These are phyloP conservation scores for Calocybe cyanea DNA, from an alignment of 768 basidiomycete genomes.

Conservation along the genomic window DNA sequence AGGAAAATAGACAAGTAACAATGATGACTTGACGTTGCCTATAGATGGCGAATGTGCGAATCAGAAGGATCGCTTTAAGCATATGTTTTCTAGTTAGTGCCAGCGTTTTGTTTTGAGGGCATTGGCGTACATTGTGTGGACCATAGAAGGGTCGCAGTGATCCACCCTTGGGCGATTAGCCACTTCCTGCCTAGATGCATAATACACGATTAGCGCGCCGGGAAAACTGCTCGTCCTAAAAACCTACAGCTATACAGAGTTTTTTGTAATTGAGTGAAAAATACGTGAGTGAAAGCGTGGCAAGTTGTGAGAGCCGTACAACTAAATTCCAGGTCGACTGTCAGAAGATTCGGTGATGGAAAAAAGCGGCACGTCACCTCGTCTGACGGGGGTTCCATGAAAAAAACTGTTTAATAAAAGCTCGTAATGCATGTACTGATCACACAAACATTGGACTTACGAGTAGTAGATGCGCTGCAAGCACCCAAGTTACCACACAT, in stretches of 20 bases:
- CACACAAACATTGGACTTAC: too few species aligned
- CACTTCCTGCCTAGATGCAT: slow-evolving; percentile 17
- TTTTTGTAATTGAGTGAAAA: too few species aligned
- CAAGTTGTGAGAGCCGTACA: too few species aligned
- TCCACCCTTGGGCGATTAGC: slow-evolving; percentile 19
- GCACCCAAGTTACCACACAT: not conserved
- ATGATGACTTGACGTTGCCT: slow-evolving; percentile 10
- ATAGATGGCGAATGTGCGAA: slow-evolving; percentile 24
- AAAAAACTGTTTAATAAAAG: slow-evolving; percentile 8
- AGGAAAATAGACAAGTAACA: slow-evolving; percentile 6
- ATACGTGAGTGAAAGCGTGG: too few species aligned
- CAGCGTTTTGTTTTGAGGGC: too few species aligned
- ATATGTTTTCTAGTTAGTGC: too few species aligned
- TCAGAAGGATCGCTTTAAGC: slow-evolving; percentile 19
- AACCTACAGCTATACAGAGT: too few species aligned
- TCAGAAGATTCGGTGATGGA: too few species aligned
- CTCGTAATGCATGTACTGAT: too few species aligned
- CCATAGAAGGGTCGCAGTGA: slow-evolving; percentile 21
- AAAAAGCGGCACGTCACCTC: slow-evolving; percentile 7
- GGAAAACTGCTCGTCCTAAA: too few species aligned
- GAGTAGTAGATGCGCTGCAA: slow-evolving; percentile 9
- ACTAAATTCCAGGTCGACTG: too few species aligned
- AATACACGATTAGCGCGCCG: too few species aligned
- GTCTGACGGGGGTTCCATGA: slow-evolving; percentile 12
- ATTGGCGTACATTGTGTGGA: slow-evolving; percentile 22